These are phyloP conservation scores for Jacaranda copaia DNA, from an alignment of 257 asterid species.

Conservation along the genomic window DNA sequence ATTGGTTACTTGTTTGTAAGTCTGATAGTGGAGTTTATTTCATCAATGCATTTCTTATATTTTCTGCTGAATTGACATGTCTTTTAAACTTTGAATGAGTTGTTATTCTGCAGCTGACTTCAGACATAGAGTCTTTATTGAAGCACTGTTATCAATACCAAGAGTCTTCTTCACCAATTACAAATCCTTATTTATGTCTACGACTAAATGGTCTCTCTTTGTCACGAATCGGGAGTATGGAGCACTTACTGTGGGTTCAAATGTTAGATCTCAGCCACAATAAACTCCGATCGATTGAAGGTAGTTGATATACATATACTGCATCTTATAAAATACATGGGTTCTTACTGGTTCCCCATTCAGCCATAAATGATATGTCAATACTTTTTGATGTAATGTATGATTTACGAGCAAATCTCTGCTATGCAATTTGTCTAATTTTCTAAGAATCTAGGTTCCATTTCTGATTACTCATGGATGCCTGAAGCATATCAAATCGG, in stretches of 20 bases:
- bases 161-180: conserved; percentile 54
- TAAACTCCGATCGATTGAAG: conserved; percentile 84
- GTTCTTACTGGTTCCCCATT: conserved; percentile 9
- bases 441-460: background rate
- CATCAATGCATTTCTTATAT: background rate
- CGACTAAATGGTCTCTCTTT: conserved; percentile 74
- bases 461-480: background rate
- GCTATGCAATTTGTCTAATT: background rate
- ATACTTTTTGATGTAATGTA: background rate
- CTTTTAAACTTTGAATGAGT: conserved; percentile 19
- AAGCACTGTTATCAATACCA: conserved; percentile 56
- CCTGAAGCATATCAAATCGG: background rate
- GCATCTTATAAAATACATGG: conserved; percentile 15
- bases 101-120: conserved; percentile 58
- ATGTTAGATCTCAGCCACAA: conserved; percentile 92
- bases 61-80: conserved; percentile 13
- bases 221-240: conserved; percentile 74
- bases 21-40: background rate
- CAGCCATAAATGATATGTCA: conserved; percentile 5
- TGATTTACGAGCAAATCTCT: background rate
- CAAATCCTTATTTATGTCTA: conserved; percentile 43
- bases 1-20: background rate
- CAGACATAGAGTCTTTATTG: conserved; percentile 57
- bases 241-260: conserved; percentile 86
- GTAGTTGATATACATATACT: conserved; percentile 43